Conservation (phyloP, 345 rosid species). For the Hypericum androsaemum region DNA sequence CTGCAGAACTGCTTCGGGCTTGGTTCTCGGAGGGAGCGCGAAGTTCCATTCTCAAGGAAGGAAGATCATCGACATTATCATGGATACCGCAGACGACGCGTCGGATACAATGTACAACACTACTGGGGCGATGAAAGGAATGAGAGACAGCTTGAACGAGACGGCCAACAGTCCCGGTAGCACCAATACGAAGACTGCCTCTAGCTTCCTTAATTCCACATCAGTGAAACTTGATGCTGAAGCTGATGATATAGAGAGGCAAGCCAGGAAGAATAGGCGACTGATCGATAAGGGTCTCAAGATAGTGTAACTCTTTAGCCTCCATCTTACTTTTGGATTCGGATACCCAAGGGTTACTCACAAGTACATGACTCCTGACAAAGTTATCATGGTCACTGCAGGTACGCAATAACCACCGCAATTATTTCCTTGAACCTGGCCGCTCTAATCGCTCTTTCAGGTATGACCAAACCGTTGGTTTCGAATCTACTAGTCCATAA, state of each 20-base stretch:
- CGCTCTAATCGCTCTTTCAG: conserved; percentile 35
- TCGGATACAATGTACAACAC: conserved; percentile 39
- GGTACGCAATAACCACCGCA: conserved; percentile 37
- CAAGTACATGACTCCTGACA: too few species aligned
- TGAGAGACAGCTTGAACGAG: conserved; percentile 22
- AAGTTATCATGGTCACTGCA: conserved; percentile 16
- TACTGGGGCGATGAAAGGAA: conserved; percentile 50
- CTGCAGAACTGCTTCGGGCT: conserved; percentile 46
- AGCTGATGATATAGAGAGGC: conserved; percentile 32
- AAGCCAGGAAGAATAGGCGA: conserved; percentile 48
- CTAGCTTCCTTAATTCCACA: conserved; percentile 36
- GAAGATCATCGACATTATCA: conserved; percentile 37
- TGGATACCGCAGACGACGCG: conserved; percentile 47
- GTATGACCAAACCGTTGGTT: conserved; percentile 15
- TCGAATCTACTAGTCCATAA: too few species aligned
- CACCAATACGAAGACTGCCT: conserved; percentile 3
- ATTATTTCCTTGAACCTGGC: conserved; percentile 38
- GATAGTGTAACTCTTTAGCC: conserved; percentile 31
- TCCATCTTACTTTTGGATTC: background rate
- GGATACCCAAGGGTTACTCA: too few species aligned
- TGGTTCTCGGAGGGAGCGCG: conserved; percentile 49
- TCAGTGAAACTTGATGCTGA: conserved; percentile 30
- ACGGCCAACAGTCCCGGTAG: too few species aligned
- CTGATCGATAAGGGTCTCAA: conserved; percentile 38
- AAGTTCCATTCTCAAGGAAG: conserved; percentile 40